Conservation (phyloP, 495 filamentous ascomycete genomes). For the Aspergillus campestris region DNA sequence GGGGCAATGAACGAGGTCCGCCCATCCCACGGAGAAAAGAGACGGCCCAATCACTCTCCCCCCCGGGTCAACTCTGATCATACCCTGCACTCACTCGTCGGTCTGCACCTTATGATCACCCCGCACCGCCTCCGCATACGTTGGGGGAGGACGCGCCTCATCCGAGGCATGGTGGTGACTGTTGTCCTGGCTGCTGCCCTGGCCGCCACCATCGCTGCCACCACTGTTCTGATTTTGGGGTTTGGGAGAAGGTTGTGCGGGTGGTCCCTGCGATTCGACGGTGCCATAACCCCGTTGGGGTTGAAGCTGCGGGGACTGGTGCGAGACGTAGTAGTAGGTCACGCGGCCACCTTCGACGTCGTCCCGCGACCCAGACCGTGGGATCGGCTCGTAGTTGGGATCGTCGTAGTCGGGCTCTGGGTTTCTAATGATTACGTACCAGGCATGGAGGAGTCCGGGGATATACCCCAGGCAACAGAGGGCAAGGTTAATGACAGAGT, state of each 20-base stretch:
- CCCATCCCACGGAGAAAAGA: no score
- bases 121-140: slow-evolving; percentile 76
- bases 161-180: not conserved
- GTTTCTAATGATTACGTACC: slow-evolving; percentile 94
- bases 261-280: slow-evolving; percentile 20
- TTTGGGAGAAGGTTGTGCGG: slow-evolving; percentile 14
- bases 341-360: slow-evolving; percentile 45
- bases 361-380: slow-evolving; percentile 37
- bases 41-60: no score
- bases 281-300: slow-evolving; percentile 36
- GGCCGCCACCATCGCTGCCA: slow-evolving; percentile 17
- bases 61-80: no score
- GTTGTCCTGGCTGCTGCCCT: slow-evolving; percentile 25
- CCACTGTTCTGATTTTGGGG: slow-evolving; percentile 16
- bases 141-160: slow-evolving; percentile 51
- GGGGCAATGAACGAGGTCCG: no score
- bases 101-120: slow-evolving; percentile 86
- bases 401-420: slow-evolving; percentile 57
- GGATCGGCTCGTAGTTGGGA: slow-evolving; percentile 53
- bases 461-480: slow-evolving; percentile 84
- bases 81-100: slow-evolving; percentile 39
- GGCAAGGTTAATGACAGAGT: slow-evolving; percentile 90
- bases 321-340: slow-evolving; percentile 63
- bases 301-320: slow-evolving; percentile 32
- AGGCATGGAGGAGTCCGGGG: slow-evolving; percentile 87